Conservation (phyloP, 768 basidiomycete genomes). For the Podaxis carcinomalis region DNA sequence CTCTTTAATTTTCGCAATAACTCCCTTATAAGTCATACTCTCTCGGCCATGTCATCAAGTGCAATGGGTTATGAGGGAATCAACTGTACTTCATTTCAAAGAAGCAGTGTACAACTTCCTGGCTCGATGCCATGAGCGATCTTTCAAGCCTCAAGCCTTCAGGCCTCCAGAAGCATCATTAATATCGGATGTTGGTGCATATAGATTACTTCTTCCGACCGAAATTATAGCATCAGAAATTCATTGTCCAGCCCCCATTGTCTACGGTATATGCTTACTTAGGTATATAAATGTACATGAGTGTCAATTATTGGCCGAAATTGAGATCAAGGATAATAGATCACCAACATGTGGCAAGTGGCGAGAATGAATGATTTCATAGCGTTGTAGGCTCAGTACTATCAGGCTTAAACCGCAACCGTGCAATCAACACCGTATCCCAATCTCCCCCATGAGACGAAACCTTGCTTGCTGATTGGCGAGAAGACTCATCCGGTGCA, state of each 20-base stretch:
- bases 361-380: background rate
- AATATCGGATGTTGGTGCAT: too few relatives aligned
- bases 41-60: background rate
- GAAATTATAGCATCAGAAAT: background rate
- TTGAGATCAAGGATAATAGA: background rate
- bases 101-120: too few relatives aligned
- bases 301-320: background rate
- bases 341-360: background rate
- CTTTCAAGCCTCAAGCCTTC: too few relatives aligned
- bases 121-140: too few relatives aligned
- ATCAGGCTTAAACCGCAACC: slow-evolving; percentile 65
- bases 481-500: slow-evolving; percentile 12
- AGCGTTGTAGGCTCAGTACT: slow-evolving; percentile 44
- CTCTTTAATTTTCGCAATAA: background rate
- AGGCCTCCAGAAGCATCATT: too few relatives aligned
- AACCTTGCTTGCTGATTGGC: slow-evolving; percentile 27
- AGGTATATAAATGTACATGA: background rate
- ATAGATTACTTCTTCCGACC: too few relatives aligned
- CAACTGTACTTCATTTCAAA: background rate
- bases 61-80: background rate
- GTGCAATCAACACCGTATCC: slow-evolving; percentile 61
- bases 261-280: background rate
- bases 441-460: slow-evolving; percentile 31
- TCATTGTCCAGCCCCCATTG: background rate
- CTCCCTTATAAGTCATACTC: background rate